A percentile compares a stretch with the other conserved stretches of the same genome.
These are phyloP conservation scores for Didymella segeticola DNA, from an alignment of 2,329 filamentous ascomycete species.

Conservation along the genomic window DNA sequence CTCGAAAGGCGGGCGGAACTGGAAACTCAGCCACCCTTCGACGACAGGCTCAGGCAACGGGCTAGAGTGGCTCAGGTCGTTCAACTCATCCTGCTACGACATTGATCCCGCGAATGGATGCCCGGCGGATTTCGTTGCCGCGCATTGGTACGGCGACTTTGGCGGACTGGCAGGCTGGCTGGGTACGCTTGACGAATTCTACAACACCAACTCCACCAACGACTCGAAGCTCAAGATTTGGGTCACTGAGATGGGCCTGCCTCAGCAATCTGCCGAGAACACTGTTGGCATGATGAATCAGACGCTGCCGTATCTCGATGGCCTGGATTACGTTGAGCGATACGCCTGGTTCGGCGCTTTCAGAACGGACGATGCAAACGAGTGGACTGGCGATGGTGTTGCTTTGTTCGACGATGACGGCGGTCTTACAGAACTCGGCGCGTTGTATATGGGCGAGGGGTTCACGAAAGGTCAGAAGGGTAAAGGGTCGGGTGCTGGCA, in stretches of 20 bases:
- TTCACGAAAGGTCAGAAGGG: constrained; percentile 43
- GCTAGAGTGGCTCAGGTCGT: constrained; percentile 71
- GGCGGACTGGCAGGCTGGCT: constrained; percentile 71
- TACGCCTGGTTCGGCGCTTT: constrained; percentile 49
- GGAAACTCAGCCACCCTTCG: constrained; percentile 71
- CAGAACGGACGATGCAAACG: constrained; percentile 41
- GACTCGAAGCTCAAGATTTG: constrained; percentile 62
- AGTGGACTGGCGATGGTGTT: constrained; percentile 46
- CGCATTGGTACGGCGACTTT: constrained; percentile 70
- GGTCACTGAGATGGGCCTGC: constrained; percentile 78
- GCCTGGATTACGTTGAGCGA: constrained; percentile 55
- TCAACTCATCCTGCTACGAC: constrained; percentile 65
- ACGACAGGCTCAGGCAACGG: constrained; percentile 69
- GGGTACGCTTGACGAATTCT: constrained; percentile 63
- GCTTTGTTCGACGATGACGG: constrained; percentile 43
- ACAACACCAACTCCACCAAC: constrained; percentile 56
- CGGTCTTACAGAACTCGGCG: constrained; percentile 41
- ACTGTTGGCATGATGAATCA: constrained; percentile 75
- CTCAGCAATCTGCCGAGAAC: constrained; percentile 60
- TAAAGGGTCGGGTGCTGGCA: constrained; percentile 18
- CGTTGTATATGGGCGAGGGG: constrained; percentile 42
- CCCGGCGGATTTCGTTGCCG: constrained; percentile 58
- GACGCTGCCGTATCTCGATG: constrained; percentile 72
- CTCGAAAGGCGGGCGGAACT: constrained; percentile 57
- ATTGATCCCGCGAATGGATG: constrained; percentile 52